Percentiles rank a stretch among this genome's conserved stretches.
phyloP scores from a whole-genome alignment of 2,329 filamentous ascomycete species.

The Colletotrichum gloeosporioides region DNA sequence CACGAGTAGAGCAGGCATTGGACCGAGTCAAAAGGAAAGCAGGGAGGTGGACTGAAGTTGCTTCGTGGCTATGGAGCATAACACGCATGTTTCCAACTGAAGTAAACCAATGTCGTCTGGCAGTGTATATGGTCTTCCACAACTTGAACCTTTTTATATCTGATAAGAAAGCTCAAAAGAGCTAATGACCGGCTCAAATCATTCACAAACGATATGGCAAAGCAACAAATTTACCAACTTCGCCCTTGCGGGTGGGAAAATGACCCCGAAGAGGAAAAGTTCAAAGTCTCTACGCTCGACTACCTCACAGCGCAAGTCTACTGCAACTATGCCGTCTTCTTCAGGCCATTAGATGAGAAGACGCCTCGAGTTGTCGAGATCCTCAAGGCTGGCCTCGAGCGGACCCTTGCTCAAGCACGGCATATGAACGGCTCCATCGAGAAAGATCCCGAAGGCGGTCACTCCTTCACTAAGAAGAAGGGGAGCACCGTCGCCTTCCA shows the following conservation, averaged over 20 bases:
- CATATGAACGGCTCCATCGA: conserved; percentile 46
- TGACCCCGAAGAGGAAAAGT: conserved; percentile 39
- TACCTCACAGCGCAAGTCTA: conserved; percentile 37
- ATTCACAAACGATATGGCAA: conserved; percentile 26
- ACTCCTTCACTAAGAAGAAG: conserved; percentile 40
- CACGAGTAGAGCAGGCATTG: neutral
- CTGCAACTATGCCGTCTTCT: conserved; percentile 45
- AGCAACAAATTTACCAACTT: conserved; percentile 30
- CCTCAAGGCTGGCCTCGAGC: conserved; percentile 39
- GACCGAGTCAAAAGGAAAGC: neutral
- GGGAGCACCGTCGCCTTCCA: conserved; percentile 38
- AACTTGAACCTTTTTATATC: rapidly evolving
- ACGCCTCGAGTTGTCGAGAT: conserved; percentile 21
- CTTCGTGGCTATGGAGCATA: neutral
- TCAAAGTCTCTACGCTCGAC: conserved; percentile 42
- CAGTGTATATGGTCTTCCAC: neutral
- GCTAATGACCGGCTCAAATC: rapidly evolving
- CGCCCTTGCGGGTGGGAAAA: conserved; percentile 40
- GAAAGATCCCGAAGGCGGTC: conserved; percentile 36
- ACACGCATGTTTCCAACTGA: neutral
- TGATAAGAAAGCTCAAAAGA: neutral
- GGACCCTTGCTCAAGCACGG: conserved; percentile 39
- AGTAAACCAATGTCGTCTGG: neutral
- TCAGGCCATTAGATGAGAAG: conserved; percentile 35
- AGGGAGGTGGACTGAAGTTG: neutral